Conservation (phyloP, 345 rosid genomes). For the Sapria himalayana region DNA sequence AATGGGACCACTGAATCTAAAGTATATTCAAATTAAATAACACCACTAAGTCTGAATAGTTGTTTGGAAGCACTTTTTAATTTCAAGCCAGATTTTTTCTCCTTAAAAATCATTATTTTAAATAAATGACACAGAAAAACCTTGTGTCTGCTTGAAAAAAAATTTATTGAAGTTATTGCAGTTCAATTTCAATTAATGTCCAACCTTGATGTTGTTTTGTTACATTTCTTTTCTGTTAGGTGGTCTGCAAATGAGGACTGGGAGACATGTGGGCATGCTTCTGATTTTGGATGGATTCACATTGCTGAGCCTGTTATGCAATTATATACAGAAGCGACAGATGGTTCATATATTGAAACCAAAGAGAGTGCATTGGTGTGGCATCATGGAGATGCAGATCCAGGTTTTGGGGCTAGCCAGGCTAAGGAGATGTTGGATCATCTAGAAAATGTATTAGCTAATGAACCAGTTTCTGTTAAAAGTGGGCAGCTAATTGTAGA, state of each 20-base stretch:
- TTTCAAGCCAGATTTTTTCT: no score
- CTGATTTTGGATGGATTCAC: constrained; percentile 48
- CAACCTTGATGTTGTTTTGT: no score
- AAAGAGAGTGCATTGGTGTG: constrained; percentile 65
- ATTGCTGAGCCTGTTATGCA: constrained; percentile 60
- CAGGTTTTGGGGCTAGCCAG: constrained; percentile 53
- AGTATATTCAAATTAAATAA: no score
- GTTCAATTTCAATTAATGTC: no score
- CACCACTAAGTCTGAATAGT: no score
- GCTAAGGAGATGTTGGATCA: constrained; percentile 68
- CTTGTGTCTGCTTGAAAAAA: no score
- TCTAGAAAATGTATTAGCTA: constrained; percentile 55
- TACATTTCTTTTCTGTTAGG: no score
- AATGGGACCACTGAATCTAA: no score
- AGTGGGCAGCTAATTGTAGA: constrained; percentile 56
- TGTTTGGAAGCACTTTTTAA: no score
- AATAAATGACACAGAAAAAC: no score
- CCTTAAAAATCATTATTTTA: no score
- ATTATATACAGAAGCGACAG: constrained; percentile 51
- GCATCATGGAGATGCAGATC: constrained; percentile 64
- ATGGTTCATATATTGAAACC: constrained; percentile 44
- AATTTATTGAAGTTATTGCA: no score
- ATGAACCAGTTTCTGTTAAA: constrained; percentile 54
- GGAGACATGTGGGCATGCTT: constrained; percentile 28
- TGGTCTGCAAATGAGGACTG: constrained; percentile 26